Percentiles rank a stretch among this genome's conserved stretches.
Evolutionary conservation across 2,329 filamentous ascomycete species (phyloP).

Genomic region (Aspergillus bombycis): DNA sequence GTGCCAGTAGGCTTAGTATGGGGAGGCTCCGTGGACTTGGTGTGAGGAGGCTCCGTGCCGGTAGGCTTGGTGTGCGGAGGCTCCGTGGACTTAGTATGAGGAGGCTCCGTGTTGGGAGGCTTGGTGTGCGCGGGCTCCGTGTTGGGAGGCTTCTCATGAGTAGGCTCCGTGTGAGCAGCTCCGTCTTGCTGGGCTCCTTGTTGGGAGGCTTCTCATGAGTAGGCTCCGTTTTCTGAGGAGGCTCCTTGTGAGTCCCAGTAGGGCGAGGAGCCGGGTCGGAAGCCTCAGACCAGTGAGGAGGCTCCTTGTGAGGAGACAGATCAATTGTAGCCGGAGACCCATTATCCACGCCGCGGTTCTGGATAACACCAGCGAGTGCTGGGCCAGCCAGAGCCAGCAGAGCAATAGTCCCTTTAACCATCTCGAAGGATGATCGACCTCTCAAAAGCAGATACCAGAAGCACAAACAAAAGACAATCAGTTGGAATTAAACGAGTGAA

Average conservation of each 20-base stretch:
- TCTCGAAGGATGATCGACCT: constrained; percentile 29
- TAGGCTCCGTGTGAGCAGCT: background rate
- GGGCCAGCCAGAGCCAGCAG: constrained; percentile 40
- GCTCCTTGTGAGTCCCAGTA: background rate
- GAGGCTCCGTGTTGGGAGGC: background rate
- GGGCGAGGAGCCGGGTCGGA: background rate
- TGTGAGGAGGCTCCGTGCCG: background rate
- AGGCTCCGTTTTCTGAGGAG: background rate
- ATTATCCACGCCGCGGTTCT: constrained; percentile 5
- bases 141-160: background rate
- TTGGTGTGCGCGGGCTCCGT: background rate
- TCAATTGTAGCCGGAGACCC: constrained; percentile 19
- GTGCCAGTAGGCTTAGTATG: background rate
- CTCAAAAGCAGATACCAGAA: constrained; percentile 20
- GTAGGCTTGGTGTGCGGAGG: constrained; percentile 5
- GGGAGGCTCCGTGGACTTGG: background rate
- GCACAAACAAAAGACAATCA: constrained; percentile 16
- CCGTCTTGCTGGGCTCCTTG: background rate
- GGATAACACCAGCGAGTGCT: constrained; percentile 39
- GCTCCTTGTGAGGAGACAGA: constrained; percentile 3
- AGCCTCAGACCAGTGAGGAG: background rate
- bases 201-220: constrained; percentile 5
- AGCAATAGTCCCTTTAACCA: constrained; percentile 40
- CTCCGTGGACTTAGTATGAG: background rate
- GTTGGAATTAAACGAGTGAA: constrained; percentile 28